Evolutionary conservation across 148 eudicot genomes (phyloP).

Genomic region (Diospyros kaki): DNA sequence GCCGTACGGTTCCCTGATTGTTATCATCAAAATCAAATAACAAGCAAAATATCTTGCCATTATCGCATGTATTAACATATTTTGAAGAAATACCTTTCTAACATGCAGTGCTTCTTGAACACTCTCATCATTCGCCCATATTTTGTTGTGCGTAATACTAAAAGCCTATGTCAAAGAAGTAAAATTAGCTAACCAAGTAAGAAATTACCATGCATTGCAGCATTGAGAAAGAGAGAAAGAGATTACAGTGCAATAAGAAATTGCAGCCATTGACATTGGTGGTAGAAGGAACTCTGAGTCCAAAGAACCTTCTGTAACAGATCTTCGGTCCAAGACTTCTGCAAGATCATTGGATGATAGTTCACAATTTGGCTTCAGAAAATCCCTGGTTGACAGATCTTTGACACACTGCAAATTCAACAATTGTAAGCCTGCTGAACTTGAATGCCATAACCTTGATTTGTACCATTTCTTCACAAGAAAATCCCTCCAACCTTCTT

Average conservation of each 20-base stretch:
- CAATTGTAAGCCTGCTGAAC: neutral
- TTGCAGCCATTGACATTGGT: neutral
- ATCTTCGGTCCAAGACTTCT: slow-evolving; percentile 7
- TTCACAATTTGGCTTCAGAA: slow-evolving; percentile 23
- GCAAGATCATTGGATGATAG: slow-evolving; percentile 9
- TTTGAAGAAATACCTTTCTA: slow-evolving; percentile 13
- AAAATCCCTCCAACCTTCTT: slow-evolving; percentile 8
- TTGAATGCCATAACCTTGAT: neutral
- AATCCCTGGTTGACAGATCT: slow-evolving; percentile 7
- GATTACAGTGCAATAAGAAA: slow-evolving; percentile 19
- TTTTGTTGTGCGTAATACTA: slow-evolving; percentile 12
- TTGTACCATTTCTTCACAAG: neutral
- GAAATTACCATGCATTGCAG: neutral
- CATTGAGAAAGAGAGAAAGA: neutral
- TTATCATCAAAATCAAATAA: neutral
- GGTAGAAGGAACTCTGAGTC: slow-evolving; percentile 3
- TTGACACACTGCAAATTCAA: slow-evolving; percentile 21
- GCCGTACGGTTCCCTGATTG: slow-evolving; percentile 19
- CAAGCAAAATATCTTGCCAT: neutral
- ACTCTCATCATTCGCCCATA: slow-evolving; percentile 20
- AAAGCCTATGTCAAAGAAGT: slow-evolving; percentile 10
- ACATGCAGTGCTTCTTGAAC: slow-evolving; percentile 30
- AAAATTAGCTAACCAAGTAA: neutral
- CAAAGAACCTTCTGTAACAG: slow-evolving; percentile 1
- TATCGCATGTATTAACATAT: neutral